Conservation (phyloP, 257 asterid species). For the Echium plantagineum region DNA sequence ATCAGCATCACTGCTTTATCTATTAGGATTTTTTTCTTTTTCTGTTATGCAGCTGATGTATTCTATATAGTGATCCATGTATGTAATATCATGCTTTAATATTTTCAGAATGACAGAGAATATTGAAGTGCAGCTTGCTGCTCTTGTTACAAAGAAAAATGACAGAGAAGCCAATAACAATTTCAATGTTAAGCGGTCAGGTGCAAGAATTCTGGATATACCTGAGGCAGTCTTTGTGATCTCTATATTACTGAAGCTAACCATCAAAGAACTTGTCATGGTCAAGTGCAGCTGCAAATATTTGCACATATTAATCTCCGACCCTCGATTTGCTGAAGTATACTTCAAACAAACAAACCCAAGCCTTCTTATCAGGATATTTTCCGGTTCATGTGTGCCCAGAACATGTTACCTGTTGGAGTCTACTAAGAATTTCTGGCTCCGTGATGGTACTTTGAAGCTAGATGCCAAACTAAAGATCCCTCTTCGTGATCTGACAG, state of each 20-base stretch:
- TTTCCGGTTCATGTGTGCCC: constrained; percentile 4
- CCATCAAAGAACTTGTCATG: constrained; percentile 7
- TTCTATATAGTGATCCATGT: too few relatives aligned
- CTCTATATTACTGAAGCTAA: constrained; percentile 2
- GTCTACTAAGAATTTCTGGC: neutral
- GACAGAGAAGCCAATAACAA: too few relatives aligned
- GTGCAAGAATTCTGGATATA: constrained; percentile 5
- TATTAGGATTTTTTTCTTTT: too few relatives aligned
- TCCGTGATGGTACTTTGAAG: neutral
- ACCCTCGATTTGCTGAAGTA: constrained; percentile 8
- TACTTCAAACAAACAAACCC: constrained; percentile 8
- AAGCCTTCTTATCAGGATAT: constrained; percentile 2
- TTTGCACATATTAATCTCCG: constrained; percentile 5
- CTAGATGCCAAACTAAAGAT: constrained; percentile 9
- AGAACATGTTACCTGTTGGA: constrained; percentile 6
- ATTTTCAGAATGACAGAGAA: too few relatives aligned
- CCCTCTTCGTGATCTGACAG: constrained; percentile 1
- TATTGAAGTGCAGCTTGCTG: too few relatives aligned
- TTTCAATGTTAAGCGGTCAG: too few relatives aligned
- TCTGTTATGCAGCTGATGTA: too few relatives aligned
- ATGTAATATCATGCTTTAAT: too few relatives aligned
- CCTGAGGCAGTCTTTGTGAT: neutral
- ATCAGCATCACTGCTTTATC: too few relatives aligned
- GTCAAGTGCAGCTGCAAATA: constrained; percentile 4
- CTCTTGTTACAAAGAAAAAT: too few relatives aligned